Evolutionary conservation across 352 stramenopile genomes (phyloP).

Genomic region (Pythium aquatile): DNA sequence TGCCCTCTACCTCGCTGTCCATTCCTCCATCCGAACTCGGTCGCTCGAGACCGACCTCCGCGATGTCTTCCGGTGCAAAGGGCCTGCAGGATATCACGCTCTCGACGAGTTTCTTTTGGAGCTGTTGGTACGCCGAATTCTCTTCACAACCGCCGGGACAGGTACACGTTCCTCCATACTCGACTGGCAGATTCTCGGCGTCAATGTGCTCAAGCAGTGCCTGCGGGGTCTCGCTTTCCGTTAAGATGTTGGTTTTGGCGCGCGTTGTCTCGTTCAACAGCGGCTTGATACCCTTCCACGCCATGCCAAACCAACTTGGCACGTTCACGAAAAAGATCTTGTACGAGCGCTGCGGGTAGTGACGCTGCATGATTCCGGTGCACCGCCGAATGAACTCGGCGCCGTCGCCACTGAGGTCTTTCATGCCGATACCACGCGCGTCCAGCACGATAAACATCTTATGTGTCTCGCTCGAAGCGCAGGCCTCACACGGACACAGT

Average conservation of each 20-base stretch:
- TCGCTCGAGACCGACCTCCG: conserved; percentile 4
- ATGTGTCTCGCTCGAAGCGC: conserved; percentile 57
- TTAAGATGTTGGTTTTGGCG: conserved; percentile 87
- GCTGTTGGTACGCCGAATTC: conserved; percentile 62
- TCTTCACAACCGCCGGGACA: conserved; percentile 66
- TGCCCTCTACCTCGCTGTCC: conserved; percentile 13
- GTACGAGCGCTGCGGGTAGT: conserved; percentile 88
- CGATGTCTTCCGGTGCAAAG: conserved; percentile 40
- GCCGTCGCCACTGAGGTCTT: conserved; percentile 69
- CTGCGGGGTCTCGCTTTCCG: conserved; percentile 51
- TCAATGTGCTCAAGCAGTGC: conserved; percentile 62
- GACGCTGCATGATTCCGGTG: conserved; percentile 79
- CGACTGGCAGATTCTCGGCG: conserved; percentile 56
- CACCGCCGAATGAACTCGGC: conserved; percentile 83
- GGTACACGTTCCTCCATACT: conserved; percentile 67
- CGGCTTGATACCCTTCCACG: conserved; percentile 89
- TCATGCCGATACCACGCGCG: conserved; percentile 68
- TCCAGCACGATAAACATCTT: conserved; percentile 82
- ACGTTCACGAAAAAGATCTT: conserved; percentile 93
- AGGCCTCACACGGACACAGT: conserved; percentile 55
- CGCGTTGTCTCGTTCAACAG: conserved; percentile 86
- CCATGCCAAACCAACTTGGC: conserved; percentile 89
- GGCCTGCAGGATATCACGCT: conserved; percentile 51
- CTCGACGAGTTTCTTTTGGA: conserved; percentile 53
- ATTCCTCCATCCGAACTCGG: background rate